Base-by-base conservation (phyloP, 2,329 filamentous ascomycete genomes). In the Fusarium oligoseptatum region DNA sequence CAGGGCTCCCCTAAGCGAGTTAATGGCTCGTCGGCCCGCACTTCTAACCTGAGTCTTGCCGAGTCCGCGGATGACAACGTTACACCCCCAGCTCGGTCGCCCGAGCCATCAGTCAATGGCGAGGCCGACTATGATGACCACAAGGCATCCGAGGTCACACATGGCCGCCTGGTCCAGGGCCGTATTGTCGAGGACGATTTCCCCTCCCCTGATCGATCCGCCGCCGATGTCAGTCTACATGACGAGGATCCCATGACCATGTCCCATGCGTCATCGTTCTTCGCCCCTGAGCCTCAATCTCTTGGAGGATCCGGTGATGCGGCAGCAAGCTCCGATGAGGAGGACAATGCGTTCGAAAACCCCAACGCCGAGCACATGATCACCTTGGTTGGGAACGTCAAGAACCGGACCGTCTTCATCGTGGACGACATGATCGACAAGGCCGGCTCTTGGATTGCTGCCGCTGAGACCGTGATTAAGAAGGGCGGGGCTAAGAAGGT, bases 401-500 rank as follows among this genome's bases (percentile, higher is more conserved):
- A 92, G 80, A 92, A 94, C 81, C 91, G 94, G 68, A 92, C 94
- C 0, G 97, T 98, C 64, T 93, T 99, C 81, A 95, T 99, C 71
- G 94, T 99, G 60, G 97, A 99, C 82, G 97, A 99, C 82, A 98
- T 99, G 94, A 98, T 99, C 80, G 97, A 99, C 85, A 98, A 98
- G 85, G 92, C 95, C 11, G 94, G 93, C 15, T 98, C 95, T 8
- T 99, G 97, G 97, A 97, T 99, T 76, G 96, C 96, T 7, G 97
- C 97, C 8, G 97, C 97, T 14, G 97, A 99, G 86, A 97, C 95
- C 1, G 96, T 98, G 3, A 94, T 98, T 63, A 98, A 98, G 87
- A 91, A 93, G 74, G 97, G 97, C 74, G 90, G 91, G 52, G 97
- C 97, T 1, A 97, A 94, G 78, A 97, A 94, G 83, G 97, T 99